Base-by-base conservation (phyloP, 768 basidiomycete species). In the Coprinellus aureogranulatus region DNA sequence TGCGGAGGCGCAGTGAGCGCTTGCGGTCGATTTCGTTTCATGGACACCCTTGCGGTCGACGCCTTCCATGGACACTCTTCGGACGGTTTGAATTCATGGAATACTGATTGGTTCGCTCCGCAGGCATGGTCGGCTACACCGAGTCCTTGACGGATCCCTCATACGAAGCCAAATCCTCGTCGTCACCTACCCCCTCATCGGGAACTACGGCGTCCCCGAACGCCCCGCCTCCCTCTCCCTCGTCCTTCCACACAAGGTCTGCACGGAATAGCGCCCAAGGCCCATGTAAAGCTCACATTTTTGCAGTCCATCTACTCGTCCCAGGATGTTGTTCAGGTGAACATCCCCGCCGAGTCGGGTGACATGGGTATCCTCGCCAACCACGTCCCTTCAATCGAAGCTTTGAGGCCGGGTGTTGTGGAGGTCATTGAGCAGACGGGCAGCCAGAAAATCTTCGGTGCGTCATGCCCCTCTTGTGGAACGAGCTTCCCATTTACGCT, bases 291-390 rank as follows among this genome's bases (percentile, higher is more conserved):
- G 20, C 34, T 52, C 30, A 52, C 50, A 52, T 31, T 31, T 44
- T 53, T 63, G 28, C 67, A 99, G 96, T 80, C 94, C 54, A 86
- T 99, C 72, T 98, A 87, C 84, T 85, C 83, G 59, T 94, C 94
- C 23, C 73, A 85, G 65, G 95, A 95, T 72, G 96, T 98, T 58
- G 85, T 91, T 22, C 96, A 98, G 75, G 96, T 99, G 64, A 98
- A 98, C 78, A 78, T 98, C 65, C 78, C 94, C 34, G 97, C 94
- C 40, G 92, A 88, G 55, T 88, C 92, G 2, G 97, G 97, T 68
- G 95, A 98, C 75, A 98, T 98, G 94, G 97, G 97, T 81, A 92
- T 99, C 66, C 87, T 99, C 59, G 93, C 96, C 65, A 97, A 96
- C 82, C 97, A 99, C 76, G 94, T 98, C 55, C 89, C 97, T 28